phyloP scores from a whole-genome alignment of 2,329 filamentous ascomycete genomes.

The Dissoconium aciculare region DNA sequence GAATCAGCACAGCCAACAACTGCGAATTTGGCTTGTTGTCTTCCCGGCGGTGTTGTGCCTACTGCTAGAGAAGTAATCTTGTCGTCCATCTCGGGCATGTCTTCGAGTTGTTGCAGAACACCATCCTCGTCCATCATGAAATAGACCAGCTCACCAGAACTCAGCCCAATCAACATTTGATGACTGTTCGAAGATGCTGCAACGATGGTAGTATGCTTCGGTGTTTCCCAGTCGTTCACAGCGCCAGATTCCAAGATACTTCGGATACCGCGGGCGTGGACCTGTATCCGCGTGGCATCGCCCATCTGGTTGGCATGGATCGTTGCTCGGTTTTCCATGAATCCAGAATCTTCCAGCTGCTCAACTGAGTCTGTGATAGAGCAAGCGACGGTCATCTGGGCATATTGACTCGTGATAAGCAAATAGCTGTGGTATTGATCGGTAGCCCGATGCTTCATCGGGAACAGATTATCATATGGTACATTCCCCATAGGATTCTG shows the following conservation, averaged over 20 bases:
- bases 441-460: slow-evolving; percentile 65
- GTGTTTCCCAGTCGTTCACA: slow-evolving; percentile 85
- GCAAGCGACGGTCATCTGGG: slow-evolving; percentile 59
- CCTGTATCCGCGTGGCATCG: slow-evolving; percentile 81
- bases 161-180: slow-evolving; percentile 85
- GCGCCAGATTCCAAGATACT: slow-evolving; percentile 65
- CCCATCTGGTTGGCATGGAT: slow-evolving; percentile 88
- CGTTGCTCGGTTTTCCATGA: slow-evolving; percentile 75
- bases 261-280: slow-evolving; percentile 90
- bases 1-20: slow-evolving; percentile 95
- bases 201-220: slow-evolving; percentile 87
- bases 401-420: slow-evolving; percentile 46
- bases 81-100: slow-evolving; percentile 86
- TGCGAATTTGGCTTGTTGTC: slow-evolving; percentile 76
- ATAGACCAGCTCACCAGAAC: slow-evolving; percentile 92
- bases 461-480: slow-evolving; percentile 54
- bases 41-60: slow-evolving; percentile 80
- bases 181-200: slow-evolving; percentile 84
- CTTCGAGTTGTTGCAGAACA: slow-evolving; percentile 58
- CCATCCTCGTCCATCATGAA: slow-evolving; percentile 95
- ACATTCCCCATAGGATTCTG: slow-evolving; percentile 18
- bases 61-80: slow-evolving; percentile 92
- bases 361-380: slow-evolving; percentile 96
- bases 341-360: slow-evolving; percentile 85
- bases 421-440: slow-evolving; percentile 92